Percentiles rank a stretch among this genome's conserved stretches.
Evolutionary conservation across 108 stramenopile species (phyloP).

Genomic region (Parmales sp.): DNA sequence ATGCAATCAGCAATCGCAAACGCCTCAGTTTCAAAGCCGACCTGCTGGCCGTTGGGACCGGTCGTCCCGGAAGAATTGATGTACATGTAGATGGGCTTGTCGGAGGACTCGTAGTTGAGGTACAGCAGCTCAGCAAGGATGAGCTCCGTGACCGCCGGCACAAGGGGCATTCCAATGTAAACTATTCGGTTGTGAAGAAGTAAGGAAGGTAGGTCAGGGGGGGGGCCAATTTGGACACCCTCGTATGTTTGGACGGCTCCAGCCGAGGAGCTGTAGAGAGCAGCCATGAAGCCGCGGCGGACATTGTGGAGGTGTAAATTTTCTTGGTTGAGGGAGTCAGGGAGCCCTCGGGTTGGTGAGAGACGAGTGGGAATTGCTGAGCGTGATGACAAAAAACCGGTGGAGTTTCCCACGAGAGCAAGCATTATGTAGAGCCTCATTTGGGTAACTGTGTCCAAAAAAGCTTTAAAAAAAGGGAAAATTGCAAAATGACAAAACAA

Average conservation of each 20-base stretch:
- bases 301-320: not conserved
- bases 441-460: not conserved
- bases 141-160: conserved; percentile 90
- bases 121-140: conserved; percentile 90
- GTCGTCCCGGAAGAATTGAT: conserved; percentile 91
- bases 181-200: conserved; percentile 95
- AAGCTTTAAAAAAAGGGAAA: not conserved
- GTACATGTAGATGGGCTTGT: conserved; percentile 90
- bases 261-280: conserved; percentile 9
- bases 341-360: not conserved
- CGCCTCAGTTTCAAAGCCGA: conserved; percentile 95
- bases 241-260: not conserved
- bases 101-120: conserved; percentile 79
- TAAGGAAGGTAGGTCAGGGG: conserved; percentile 94
- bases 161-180: conserved; percentile 96
- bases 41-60: conserved; percentile 72
- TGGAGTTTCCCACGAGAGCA: not conserved
- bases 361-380: not conserved
- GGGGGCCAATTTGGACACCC: conserved; percentile 83
- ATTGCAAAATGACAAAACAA: not conserved
- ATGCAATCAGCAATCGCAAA: conserved; percentile 97
- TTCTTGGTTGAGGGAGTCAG: not conserved
- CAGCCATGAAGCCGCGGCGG: not conserved
- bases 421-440: not conserved
- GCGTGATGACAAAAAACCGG: not conserved